Evolutionary conservation across 768 basidiomycete genomes (phyloP).

Genomic region (Megacollybia marginata): DNA sequence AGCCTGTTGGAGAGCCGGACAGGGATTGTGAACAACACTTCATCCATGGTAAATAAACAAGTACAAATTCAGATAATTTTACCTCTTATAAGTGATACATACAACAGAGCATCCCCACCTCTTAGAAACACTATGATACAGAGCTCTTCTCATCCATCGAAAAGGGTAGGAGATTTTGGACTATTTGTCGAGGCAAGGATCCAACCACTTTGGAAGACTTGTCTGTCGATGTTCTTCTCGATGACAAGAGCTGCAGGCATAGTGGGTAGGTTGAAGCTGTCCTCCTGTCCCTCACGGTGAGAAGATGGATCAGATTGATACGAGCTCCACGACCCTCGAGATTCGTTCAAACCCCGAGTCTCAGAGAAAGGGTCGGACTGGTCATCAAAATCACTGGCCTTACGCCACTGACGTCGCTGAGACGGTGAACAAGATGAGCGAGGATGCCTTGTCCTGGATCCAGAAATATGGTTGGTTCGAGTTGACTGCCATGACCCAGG

Average conservation of each 20-base stretch:
- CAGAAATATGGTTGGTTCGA: neutral
- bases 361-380: conserved; percentile 24
- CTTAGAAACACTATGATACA: conserved; percentile 1
- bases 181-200: neutral
- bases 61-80: neutral
- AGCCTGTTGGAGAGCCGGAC: conserved; percentile 63
- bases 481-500: conserved; percentile 17
- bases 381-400: conserved; percentile 12
- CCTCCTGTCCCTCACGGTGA: neutral
- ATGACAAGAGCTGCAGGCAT: conserved; percentile 22
- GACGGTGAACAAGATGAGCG: conserved; percentile 1
- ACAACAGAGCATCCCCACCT: neutral
- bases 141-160: neutral
- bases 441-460: conserved; percentile 2
- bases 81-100: neutral
- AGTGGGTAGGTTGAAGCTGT: conserved; percentile 16
- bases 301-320: neutral
- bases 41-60: conserved; percentile 18
- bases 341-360: conserved; percentile 10
- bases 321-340: conserved; percentile 5
- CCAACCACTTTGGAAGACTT: conserved; percentile 5
- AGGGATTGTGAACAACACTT: conserved; percentile 60
- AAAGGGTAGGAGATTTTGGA: neutral
- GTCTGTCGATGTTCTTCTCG: conserved; percentile 13
- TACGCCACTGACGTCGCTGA: conserved; percentile 5